These are phyloP conservation scores for Corylus avellana DNA, from an alignment of 306 rosid genomes.

Conservation along the genomic window DNA sequence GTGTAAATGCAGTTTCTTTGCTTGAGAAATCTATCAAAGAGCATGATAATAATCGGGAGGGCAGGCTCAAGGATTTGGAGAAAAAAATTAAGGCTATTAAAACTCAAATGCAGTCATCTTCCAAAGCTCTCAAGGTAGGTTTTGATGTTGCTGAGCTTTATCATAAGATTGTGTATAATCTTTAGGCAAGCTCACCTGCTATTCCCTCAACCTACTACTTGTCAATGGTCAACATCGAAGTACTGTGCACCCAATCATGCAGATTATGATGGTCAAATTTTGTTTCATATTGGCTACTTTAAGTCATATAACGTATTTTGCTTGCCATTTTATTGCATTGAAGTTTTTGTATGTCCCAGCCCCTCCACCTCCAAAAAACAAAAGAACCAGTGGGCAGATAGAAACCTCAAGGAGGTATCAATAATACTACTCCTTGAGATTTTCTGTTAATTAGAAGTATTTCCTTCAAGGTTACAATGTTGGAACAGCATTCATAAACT, in stretches of 20 bases:
- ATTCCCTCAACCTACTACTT: slow-evolving; percentile 10
- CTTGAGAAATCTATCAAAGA: slow-evolving; percentile 92
- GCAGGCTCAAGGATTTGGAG: slow-evolving; percentile 81
- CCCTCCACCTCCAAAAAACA: neutral
- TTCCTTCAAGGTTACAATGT: neutral
- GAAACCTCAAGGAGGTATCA: slow-evolving; percentile 1
- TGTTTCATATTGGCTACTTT: neutral
- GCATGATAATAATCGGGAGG: slow-evolving; percentile 68
- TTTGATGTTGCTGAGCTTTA: slow-evolving; percentile 8
- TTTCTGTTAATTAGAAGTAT: neutral
- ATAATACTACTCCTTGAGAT: neutral
- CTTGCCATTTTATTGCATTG: neutral
- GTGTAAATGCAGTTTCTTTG: slow-evolving; percentile 56
- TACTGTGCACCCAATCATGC: neutral
- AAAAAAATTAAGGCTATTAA: slow-evolving; percentile 72
- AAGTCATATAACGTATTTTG: neutral
- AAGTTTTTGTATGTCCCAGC: neutral
- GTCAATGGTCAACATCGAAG: neutral
- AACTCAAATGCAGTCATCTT: slow-evolving; percentile 80
- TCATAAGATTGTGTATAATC: neutral
- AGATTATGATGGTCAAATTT: neutral
- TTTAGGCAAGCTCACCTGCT: slow-evolving; percentile 19
- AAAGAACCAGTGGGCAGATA: neutral
- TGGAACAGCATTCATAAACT: neutral
- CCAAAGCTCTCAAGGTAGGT: slow-evolving; percentile 79